Evolutionary conservation across 148 eudicot genomes (phyloP), one percentile per base, ranked within the genome.

Genomic region (Heliosperma pusillum): DNA sequence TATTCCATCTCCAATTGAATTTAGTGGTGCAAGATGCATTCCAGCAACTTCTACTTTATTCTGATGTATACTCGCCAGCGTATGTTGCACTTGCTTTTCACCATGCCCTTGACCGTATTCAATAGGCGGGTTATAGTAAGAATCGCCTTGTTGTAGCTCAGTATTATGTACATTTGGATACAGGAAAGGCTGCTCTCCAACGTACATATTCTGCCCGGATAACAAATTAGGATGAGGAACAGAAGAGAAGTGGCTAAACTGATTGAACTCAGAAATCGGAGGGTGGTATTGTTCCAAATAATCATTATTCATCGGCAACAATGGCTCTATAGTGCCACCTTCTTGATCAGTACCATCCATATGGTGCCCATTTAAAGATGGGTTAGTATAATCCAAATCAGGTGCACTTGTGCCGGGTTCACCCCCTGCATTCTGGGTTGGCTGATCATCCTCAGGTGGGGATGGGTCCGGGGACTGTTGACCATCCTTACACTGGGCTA

Each of bases 131-230:
- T 71, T 70, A 56, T 84, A 86, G 52, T 77, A 79, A 20, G 80
- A 69, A 53, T 78, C 82, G 66, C 61, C 82, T 40, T 83, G 87
- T 60, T 77, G 85, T 60, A 89, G 67, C 17, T 76, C 80, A 26
- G 86, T 4, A 69, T 85, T 80, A 62, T 82, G 87, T 50, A 79
- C 74, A 22, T 45, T 71, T 12, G 85, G 76, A 77, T 82, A 81
- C 27, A 25, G 65, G 71, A 83, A 81, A 21, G 78, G 82, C 58
- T 79, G 79, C 40, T 69, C 72, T 50, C 77, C 82, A 17, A 44
- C 19, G 76, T 63, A 81, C 62, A 81, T 30, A 60, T 70, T 75
- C 45, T 82, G 79, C 40, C 75, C 61, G n/a, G 86, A 58, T 26
- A 87, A 52, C 70, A 62, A 10, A 80, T 76, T 82, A 55, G 83